Percentiles rank a stretch among this genome's conserved stretches.
phyloP scores from a whole-genome alignment of 352 stramenopile species.

The Pythium chondricola region DNA sequence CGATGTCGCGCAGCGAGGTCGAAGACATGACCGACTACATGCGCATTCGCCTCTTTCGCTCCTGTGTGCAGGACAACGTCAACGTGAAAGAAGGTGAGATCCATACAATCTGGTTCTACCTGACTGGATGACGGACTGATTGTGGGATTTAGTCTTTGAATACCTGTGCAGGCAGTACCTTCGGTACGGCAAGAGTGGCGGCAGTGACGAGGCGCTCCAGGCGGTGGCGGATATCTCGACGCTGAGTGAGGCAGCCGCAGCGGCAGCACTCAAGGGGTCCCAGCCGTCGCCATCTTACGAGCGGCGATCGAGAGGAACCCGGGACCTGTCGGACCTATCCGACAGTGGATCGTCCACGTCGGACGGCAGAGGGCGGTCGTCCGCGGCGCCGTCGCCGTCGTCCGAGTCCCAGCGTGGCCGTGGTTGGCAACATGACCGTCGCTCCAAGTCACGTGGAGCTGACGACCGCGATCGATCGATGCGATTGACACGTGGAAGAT shows the following conservation, averaged over 20 bases:
- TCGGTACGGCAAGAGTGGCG: constrained; percentile 22
- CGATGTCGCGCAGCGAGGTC: constrained; percentile 51
- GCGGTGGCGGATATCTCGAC: constrained; percentile 52
- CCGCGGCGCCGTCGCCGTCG: constrained; percentile 17
- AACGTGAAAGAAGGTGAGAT: constrained; percentile 58
- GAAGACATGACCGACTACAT: constrained; percentile 59
- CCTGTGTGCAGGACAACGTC: constrained; percentile 66
- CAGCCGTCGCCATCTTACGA: constrained; percentile 15
- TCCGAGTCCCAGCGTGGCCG: not conserved
- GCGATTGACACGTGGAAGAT: too few relatives aligned
- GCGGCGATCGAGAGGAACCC: constrained; percentile 10
- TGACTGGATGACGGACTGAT: not conserved
- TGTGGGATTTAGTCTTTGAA: constrained; percentile 38
- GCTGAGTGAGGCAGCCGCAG: constrained; percentile 29
- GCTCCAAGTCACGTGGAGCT: too few relatives aligned
- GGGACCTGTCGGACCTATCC: constrained; percentile 33
- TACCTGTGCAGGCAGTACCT: constrained; percentile 48
- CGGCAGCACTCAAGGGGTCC: constrained; percentile 10
- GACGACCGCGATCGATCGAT: too few relatives aligned
- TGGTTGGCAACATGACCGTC: not conserved
- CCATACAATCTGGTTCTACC: too few relatives aligned
- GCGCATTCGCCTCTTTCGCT: constrained; percentile 48
- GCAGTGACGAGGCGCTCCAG: constrained; percentile 25
- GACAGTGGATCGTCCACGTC: constrained; percentile 25
- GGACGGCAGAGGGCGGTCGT: constrained; percentile 4